phyloP scores from a whole-genome alignment of 331 rosid species.

The Cydonia oblonga region DNA sequence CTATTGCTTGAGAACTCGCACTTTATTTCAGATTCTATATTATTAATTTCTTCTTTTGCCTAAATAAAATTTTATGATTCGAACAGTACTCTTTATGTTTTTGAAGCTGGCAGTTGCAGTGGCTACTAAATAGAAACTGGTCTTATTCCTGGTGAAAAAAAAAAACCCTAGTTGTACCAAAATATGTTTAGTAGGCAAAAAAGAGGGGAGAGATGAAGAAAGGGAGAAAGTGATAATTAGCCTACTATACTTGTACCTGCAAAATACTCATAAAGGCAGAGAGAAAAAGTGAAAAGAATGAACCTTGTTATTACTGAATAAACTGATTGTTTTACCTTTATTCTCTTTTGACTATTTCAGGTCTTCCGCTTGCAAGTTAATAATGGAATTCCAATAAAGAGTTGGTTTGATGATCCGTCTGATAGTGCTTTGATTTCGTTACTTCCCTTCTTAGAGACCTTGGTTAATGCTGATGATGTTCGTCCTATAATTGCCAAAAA shows the following conservation, averaged over 20 bases:
- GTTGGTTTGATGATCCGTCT: constrained; percentile 96
- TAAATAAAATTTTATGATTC: too few relatives aligned
- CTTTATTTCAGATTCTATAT: too few relatives aligned
- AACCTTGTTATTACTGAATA: not conserved
- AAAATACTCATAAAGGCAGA: not conserved
- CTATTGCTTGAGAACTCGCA: too few relatives aligned
- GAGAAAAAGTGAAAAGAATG: not conserved
- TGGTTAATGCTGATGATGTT: constrained; percentile 88
- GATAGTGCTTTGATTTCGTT: constrained; percentile 78
- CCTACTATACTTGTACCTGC: not conserved
- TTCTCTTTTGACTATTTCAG: constrained; percentile 47
- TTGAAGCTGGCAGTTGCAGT: not conserved
- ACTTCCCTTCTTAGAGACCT: constrained; percentile 92
- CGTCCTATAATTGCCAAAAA: constrained; percentile 84
- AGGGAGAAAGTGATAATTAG: not conserved
- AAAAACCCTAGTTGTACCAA: not conserved
- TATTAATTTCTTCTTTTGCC: not conserved
- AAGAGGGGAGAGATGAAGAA: not conserved
- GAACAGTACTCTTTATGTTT: not conserved
- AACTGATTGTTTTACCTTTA: constrained; percentile 22
- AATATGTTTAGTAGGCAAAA: not conserved
- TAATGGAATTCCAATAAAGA: constrained; percentile 96
- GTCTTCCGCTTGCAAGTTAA: constrained; percentile 96
- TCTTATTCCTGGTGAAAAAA: not conserved
- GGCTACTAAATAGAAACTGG: too few relatives aligned